Conservation (phyloP, 1,284 basidiomycete genomes). For the Tilletia setariae region DNA sequence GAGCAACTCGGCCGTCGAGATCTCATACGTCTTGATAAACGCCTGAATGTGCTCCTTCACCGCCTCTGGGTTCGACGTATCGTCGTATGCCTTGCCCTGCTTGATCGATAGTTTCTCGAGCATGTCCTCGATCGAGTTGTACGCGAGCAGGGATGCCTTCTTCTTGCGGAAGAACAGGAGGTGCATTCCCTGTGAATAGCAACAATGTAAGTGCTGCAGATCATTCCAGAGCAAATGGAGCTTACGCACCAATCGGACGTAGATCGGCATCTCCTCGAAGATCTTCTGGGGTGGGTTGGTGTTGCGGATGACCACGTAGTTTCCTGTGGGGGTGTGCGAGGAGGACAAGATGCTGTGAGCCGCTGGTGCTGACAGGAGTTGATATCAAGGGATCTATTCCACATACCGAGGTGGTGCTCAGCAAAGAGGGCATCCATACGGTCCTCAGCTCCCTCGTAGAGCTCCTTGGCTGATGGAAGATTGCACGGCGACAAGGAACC, state of each 20-base stretch:
- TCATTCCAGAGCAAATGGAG: too few species aligned
- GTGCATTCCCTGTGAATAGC: too few species aligned
- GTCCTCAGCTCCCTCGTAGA: conserved; percentile 9
- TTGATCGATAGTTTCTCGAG: conserved; percentile 33
- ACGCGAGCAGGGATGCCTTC: conserved; percentile 19
- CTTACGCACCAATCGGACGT: conserved; percentile 24
- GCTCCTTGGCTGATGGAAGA: neutral
- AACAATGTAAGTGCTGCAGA: too few species aligned
- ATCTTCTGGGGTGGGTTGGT: conserved; percentile 32
- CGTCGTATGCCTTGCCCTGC: conserved; percentile 25
- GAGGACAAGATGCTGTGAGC: neutral
- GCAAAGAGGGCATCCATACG: conserved; percentile 38
- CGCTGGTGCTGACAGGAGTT: neutral
- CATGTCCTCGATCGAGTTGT: conserved; percentile 25
- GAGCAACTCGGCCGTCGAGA: conserved; percentile 8
- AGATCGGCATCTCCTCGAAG: conserved; percentile 36
- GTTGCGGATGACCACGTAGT: conserved; percentile 42
- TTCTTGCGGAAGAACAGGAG: conserved; percentile 21
- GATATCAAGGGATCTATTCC: neutral
- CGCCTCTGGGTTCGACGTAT: conserved; percentile 18
- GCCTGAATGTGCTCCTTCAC: conserved; percentile 22
- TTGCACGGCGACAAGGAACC: neutral
- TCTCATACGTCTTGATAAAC: conserved; percentile 16
- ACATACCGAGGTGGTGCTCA: conserved; percentile 31
- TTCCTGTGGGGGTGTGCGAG: conserved; percentile 13